A percentile compares a stretch with the other conserved stretches of the same genome.
These are phyloP conservation scores for Ajuga reptans DNA, from an alignment of 305 asterid genomes.

Conservation along the genomic window DNA sequence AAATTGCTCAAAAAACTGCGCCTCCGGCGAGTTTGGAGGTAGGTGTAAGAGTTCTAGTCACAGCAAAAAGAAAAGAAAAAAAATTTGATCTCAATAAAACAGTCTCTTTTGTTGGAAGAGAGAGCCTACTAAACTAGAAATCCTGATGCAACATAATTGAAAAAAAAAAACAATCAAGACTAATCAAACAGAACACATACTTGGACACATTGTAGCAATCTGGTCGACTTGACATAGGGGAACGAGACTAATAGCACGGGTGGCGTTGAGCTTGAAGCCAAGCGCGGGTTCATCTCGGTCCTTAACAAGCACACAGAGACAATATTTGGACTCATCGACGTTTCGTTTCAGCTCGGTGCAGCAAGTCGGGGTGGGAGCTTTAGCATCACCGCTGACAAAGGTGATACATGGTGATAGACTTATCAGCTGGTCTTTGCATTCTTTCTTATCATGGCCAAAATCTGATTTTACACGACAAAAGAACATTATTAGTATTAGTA, in stretches of 20 bases:
- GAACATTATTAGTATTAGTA: constrained; percentile 17
- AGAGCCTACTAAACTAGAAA: too few species aligned
- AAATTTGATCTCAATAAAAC: neutral
- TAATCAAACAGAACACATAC: constrained; percentile 15
- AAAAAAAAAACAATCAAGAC: too few species aligned
- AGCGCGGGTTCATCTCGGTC: constrained; percentile 35
- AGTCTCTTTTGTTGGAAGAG: too few species aligned
- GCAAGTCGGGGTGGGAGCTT: constrained; percentile 31
- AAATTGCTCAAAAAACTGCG: constrained; percentile 35
- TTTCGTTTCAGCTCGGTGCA: constrained; percentile 33
- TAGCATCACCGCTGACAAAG: constrained; percentile 31
- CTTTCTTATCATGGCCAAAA: constrained; percentile 30
- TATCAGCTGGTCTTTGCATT: constrained; percentile 31
- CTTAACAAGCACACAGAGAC: constrained; percentile 36
- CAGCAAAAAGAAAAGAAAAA: neutral
- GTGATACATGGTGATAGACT: constrained; percentile 29
- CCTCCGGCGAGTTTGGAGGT: constrained; percentile 40
- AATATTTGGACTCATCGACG: constrained; percentile 19
- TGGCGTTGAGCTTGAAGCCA: constrained; percentile 37
- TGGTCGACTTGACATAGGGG: constrained; percentile 22
- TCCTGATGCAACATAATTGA: too few species aligned
- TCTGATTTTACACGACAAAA: constrained; percentile 26
- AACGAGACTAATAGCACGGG: constrained; percentile 38
- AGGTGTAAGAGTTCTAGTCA: constrained; percentile 36
- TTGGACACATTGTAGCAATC: constrained; percentile 24